These are phyloP conservation scores for Tuber indicum DNA, from an alignment of 495 filamentous ascomycete species.

Conservation along the genomic window DNA sequence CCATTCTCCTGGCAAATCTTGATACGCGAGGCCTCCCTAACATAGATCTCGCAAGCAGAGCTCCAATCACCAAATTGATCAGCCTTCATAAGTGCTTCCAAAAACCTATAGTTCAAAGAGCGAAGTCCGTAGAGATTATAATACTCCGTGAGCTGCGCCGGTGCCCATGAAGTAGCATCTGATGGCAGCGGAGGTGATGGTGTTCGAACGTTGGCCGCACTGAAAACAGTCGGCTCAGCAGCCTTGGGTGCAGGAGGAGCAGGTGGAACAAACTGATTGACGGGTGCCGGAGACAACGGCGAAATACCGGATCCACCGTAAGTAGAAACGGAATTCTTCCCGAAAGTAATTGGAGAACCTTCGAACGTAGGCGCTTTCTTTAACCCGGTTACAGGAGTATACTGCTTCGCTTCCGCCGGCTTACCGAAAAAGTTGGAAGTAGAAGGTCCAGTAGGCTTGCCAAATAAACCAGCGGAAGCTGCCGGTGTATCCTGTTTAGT, in stretches of 20 bases:
- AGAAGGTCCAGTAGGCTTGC: background rate
- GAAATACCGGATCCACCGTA: background rate
- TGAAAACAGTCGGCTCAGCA: background rate
- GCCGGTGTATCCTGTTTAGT: background rate
- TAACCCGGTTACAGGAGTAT: constrained; percentile 2
- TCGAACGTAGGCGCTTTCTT: background rate
- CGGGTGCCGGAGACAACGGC: constrained; percentile 16
- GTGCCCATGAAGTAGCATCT: constrained; percentile 34
- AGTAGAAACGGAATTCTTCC: background rate
- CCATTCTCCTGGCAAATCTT: constrained; percentile 27
- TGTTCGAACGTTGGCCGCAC: constrained; percentile 19
- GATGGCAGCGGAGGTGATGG: constrained; percentile 36
- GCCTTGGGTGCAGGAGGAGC: constrained; percentile 13
- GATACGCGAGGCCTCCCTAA: constrained; percentile 25
- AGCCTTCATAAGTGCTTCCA: constrained; percentile 28
- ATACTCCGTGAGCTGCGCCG: constrained; percentile 37
- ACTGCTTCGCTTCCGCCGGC: background rate
- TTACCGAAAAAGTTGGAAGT: background rate
- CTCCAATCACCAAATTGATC: constrained; percentile 37
- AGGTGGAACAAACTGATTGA: constrained; percentile 17
- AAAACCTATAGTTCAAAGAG: constrained; percentile 35
- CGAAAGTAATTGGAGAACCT: background rate
- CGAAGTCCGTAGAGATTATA: constrained; percentile 39
- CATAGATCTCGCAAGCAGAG: constrained; percentile 25
- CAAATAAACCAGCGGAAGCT: background rate